Evolutionary conservation across 352 stramenopile species (phyloP).

Genomic region (Phytopythium oedochilum): DNA sequence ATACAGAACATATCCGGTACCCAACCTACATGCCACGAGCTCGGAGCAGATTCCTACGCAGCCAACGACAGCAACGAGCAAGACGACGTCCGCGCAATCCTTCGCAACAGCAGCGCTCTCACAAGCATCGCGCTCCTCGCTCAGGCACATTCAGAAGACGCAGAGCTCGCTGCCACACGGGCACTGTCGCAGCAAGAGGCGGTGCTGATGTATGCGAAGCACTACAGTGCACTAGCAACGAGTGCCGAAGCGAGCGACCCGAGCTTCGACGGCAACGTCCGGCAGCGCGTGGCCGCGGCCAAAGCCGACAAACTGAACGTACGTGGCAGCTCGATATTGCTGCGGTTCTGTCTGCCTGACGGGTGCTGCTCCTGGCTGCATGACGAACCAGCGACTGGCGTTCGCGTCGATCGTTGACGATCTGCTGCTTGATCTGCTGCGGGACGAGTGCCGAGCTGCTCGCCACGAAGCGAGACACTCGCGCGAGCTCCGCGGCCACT

Average conservation of each 20-base stretch:
- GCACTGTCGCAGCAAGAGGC: conserved; percentile 46
- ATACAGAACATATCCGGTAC: not conserved
- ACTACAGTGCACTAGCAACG: conserved; percentile 20
- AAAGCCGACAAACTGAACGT: conserved; percentile 36
- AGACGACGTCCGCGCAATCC: not conserved
- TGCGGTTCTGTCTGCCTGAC: not conserved
- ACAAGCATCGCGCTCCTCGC: conserved; percentile 37
- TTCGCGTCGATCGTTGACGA: conserved; percentile 51
- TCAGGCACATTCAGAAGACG: conserved; percentile 42
- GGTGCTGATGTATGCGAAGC: conserved; percentile 29
- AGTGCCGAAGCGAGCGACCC: conserved; percentile 7
- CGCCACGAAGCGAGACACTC: conserved; percentile 53
- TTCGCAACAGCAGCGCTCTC: conserved; percentile 21
- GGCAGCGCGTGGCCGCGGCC: conserved; percentile 24
- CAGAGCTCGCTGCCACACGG: conserved; percentile 22
- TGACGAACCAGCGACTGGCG: conserved; percentile 33
- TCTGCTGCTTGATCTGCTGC: conserved; percentile 50
- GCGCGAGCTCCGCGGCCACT: conserved; percentile 55
- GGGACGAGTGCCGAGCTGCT: conserved; percentile 46
- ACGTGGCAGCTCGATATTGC: not conserved
- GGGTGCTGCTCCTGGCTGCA: not conserved
- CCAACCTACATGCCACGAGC: not conserved
- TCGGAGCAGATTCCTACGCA: not conserved
- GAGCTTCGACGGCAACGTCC: conserved; percentile 17
- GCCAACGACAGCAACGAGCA: not conserved